Evolutionary conservation across 768 basidiomycete genomes (phyloP).

Genomic region (Crucibulum laeve): DNA sequence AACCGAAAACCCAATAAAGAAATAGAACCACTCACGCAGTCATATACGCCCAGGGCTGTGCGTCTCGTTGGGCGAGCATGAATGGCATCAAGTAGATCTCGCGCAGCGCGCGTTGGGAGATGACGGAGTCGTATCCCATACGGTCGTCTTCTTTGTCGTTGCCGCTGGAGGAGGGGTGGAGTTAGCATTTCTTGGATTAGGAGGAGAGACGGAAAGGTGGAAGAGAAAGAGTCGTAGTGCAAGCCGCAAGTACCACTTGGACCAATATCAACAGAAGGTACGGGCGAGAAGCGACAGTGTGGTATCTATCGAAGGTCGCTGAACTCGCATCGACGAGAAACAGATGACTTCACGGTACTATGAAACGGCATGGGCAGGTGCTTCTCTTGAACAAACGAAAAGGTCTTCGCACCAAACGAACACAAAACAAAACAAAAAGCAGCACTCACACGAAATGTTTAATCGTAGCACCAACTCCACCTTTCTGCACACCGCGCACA

Average conservation of each 20-base stretch:
- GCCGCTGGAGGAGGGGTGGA: slow-evolving; percentile 30
- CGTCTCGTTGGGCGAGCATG: slow-evolving; percentile 65
- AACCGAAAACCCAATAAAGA: too few species aligned
- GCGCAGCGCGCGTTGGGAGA: slow-evolving; percentile 63
- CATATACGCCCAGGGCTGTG: slow-evolving; percentile 68
- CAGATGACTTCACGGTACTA: too few species aligned
- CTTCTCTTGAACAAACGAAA: too few species aligned
- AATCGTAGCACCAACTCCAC: slow-evolving; percentile 73
- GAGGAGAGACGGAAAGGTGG: not conserved
- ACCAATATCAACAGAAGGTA: too few species aligned
- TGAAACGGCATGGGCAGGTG: too few species aligned
- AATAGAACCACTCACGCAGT: slow-evolving; percentile 47
- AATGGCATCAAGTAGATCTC: slow-evolving; percentile 77
- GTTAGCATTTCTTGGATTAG: not conserved
- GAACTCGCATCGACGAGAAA: too few species aligned
- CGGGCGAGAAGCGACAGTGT: too few species aligned
- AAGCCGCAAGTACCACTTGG: too few species aligned
- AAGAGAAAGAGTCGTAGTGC: too few species aligned
- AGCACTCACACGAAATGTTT: slow-evolving; percentile 73
- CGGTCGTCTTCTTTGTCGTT: slow-evolving; percentile 85
- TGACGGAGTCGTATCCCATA: slow-evolving; percentile 60
- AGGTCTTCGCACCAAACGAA: too few species aligned
- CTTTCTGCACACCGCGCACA: slow-evolving; percentile 70
- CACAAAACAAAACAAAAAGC: not conserved
- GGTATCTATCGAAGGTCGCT: too few species aligned